phyloP scores from a whole-genome alignment of 1,284 basidiomycete species.

The Cystobasidium slooffiae region DNA sequence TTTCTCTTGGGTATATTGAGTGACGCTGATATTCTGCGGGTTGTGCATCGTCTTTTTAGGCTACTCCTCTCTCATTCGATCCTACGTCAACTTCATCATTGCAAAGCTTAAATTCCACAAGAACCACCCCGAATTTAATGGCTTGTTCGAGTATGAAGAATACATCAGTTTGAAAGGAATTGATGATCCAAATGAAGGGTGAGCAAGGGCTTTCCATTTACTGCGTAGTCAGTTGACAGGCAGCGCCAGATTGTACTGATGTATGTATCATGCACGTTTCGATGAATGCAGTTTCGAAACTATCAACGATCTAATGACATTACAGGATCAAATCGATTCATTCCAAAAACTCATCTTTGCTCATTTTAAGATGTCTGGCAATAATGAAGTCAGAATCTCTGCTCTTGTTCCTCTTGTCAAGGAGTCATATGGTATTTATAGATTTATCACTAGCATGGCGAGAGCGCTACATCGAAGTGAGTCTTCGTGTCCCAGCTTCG shows the following conservation, averaged over 20 bases:
- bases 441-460: conserved; percentile 96
- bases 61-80: conserved; percentile 86
- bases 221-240: neutral
- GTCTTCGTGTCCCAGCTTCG: conserved; percentile 47
- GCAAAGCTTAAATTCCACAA: conserved; percentile 95
- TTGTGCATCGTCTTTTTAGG: conserved; percentile 61
- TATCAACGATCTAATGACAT: conserved; percentile 89
- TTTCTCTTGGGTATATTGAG: neutral
- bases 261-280: neutral
- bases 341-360: conserved; percentile 96
- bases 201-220: conserved; percentile 52
- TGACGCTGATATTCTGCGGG: neutral
- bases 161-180: conserved; percentile 94
- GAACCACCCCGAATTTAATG: conserved; percentile 91
- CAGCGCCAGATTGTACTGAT: conserved; percentile 4
- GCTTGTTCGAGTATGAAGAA: conserved; percentile 94
- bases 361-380: conserved; percentile 83
- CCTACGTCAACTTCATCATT: conserved; percentile 90
- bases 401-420: conserved; percentile 91
- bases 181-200: conserved; percentile 98
- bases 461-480: conserved; percentile 89
- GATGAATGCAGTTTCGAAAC: conserved; percentile 80
- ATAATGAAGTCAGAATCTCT: conserved; percentile 94
- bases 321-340: conserved; percentile 95
- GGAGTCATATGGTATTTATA: conserved; percentile 95